These are phyloP conservation scores for Epichloe amarillans DNA, from an alignment of 2,329 filamentous ascomycete genomes.

Conservation along the genomic window DNA sequence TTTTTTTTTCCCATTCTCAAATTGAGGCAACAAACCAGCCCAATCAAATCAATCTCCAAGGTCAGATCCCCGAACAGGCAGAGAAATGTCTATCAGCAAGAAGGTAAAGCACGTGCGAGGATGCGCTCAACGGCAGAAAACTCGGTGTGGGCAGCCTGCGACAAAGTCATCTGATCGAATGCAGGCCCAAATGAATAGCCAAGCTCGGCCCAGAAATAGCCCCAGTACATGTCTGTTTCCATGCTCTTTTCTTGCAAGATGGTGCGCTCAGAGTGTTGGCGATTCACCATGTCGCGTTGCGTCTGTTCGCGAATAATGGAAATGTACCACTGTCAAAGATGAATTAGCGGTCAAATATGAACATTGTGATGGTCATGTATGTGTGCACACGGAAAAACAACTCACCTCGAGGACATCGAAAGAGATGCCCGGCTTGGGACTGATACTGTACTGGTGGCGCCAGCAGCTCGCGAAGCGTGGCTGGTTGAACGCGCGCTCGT, in stretches of 20 bases:
- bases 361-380: not conserved
- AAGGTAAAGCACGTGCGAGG: constrained; percentile 27
- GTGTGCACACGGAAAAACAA: constrained; percentile 1
- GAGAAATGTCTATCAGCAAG: not conserved
- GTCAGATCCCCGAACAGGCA: not conserved
- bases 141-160: constrained; percentile 31
- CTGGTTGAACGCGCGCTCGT: constrained; percentile 28
- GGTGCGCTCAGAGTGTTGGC: constrained; percentile 29
- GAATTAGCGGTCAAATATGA: constrained; percentile 7
- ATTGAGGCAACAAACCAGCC: not conserved
- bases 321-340: constrained; percentile 38
- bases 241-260: constrained; percentile 19
- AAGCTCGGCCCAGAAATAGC: constrained; percentile 38
- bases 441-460: constrained; percentile 38
- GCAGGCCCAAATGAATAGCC: constrained; percentile 24
- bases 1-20: not conserved
- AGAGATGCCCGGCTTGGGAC: constrained; percentile 33
- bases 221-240: constrained; percentile 33
- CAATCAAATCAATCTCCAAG: not conserved
- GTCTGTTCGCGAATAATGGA: constrained; percentile 40
- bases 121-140: constrained; percentile 36
- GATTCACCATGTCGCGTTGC: constrained; percentile 23
- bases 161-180: constrained; percentile 37
- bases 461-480: constrained; percentile 35
- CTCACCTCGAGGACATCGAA: constrained; percentile 43